Conservation (phyloP, 2,329 filamentous ascomycete genomes). For the Esteya vermicola region DNA sequence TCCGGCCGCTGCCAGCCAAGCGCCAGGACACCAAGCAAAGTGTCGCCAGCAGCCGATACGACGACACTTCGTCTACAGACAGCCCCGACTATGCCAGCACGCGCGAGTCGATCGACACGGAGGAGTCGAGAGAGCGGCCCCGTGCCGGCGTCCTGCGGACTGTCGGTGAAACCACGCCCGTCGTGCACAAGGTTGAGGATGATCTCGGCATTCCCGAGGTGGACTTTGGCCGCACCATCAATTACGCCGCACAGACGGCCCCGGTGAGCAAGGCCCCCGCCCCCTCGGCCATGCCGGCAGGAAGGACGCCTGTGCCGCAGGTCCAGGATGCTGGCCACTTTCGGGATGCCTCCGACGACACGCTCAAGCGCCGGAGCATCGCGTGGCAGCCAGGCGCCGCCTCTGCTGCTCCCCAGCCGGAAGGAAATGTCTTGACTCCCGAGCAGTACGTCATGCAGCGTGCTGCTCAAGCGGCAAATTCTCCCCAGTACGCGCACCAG, state of each 20-base stretch:
- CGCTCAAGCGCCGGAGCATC: constrained; percentile 45
- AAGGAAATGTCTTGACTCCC: constrained; percentile 47
- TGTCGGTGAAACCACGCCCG: constrained; percentile 42
- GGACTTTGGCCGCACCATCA: constrained; percentile 76
- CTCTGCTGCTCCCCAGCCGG: constrained; percentile 25
- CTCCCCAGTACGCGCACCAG: constrained; percentile 44
- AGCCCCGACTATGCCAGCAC: constrained; percentile 72
- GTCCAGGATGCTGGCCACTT: constrained; percentile 18
- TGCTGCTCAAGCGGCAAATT: constrained; percentile 36
- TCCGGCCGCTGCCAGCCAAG: constrained; percentile 12
- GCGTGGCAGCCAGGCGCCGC: constrained; percentile 63
- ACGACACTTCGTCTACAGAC: constrained; percentile 49
- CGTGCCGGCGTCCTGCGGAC: constrained; percentile 71
- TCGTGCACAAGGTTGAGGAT: constrained; percentile 1
- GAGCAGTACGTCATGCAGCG: constrained; percentile 79
- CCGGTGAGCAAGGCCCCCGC: constrained; percentile 17
- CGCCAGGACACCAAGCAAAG: constrained; percentile 24
- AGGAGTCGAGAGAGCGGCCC: constrained; percentile 46
- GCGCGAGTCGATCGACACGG: constrained; percentile 34
- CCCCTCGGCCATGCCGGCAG: neutral
- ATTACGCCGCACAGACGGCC: constrained; percentile 34
- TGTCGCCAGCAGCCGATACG: constrained; percentile 33
- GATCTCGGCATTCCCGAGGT: constrained; percentile 53
- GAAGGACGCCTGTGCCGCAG: constrained; percentile 8
- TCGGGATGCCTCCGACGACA: constrained; percentile 35